Percentiles rank a stretch among this genome's conserved stretches.
phyloP scores from a whole-genome alignment of 352 stramenopile genomes.

The Globisporangium splendens region DNA sequence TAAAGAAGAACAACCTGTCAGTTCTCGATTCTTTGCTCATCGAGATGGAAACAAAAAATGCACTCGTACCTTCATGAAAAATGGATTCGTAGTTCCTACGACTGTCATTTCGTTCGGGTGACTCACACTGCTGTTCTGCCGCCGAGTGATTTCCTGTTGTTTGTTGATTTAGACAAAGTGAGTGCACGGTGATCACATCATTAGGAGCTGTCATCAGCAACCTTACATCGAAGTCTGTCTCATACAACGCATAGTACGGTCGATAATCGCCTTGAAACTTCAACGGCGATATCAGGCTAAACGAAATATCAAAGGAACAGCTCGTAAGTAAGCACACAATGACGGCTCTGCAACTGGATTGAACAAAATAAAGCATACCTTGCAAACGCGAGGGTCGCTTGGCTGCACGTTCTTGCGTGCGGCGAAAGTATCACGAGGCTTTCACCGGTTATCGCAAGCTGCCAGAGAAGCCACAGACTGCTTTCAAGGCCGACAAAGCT shows the following conservation, averaged over 20 bases:
- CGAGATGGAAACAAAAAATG: not conserved
- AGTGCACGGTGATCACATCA: not conserved
- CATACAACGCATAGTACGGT: slow-evolving; percentile 86
- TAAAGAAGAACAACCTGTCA: not conserved
- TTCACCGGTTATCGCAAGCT: slow-evolving; percentile 80
- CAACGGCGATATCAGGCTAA: slow-evolving; percentile 77
- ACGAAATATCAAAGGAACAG: not conserved
- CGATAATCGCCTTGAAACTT: slow-evolving; percentile 78
- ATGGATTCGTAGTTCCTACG: slow-evolving; percentile 83
- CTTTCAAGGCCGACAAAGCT: slow-evolving; percentile 77
- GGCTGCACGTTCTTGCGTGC: slow-evolving; percentile 73
- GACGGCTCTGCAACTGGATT: not conserved
- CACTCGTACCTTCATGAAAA: slow-evolving; percentile 75
- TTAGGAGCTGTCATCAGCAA: not conserved
- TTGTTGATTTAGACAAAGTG: slow-evolving; percentile 8
- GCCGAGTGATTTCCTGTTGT: slow-evolving; percentile 38
- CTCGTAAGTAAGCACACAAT: not conserved
- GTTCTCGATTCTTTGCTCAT: not conserved
- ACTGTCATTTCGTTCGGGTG: slow-evolving; percentile 47
- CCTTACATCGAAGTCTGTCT: slow-evolving; percentile 79
- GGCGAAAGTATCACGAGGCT: slow-evolving; percentile 78
- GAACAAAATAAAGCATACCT: slow-evolving; percentile 31
- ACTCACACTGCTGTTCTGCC: slow-evolving; percentile 56
- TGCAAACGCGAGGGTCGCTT: slow-evolving; percentile 75
- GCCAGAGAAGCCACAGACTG: slow-evolving; percentile 80